Conservation (phyloP, 768 basidiomycete genomes). For the Pulveroboletus ravenelii region DNA sequence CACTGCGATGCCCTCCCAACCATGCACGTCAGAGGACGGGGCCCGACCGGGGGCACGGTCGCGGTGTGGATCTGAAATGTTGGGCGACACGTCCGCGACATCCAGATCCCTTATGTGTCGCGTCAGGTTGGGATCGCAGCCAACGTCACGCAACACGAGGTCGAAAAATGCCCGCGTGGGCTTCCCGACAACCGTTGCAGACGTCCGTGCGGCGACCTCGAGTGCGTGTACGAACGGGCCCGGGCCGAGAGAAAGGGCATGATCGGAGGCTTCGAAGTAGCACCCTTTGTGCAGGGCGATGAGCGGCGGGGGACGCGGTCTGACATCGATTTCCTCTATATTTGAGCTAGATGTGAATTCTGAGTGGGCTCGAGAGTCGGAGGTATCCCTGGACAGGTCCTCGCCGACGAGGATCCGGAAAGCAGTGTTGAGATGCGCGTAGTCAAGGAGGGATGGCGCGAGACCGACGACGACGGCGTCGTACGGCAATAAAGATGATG, state of each 20-base stretch:
- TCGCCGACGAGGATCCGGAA: constrained; percentile 59
- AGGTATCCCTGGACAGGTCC: constrained; percentile 6
- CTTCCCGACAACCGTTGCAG: constrained; percentile 60
- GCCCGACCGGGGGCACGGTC: neutral
- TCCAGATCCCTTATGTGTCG: neutral
- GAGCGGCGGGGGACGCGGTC: constrained; percentile 29
- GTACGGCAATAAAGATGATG: constrained; percentile 19
- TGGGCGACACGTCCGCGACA: no score
- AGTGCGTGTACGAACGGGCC: constrained; percentile 67
- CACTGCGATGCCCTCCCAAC: constrained; percentile 35
- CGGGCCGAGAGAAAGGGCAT: constrained; percentile 56
- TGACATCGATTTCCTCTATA: no score
- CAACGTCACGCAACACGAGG: constrained; percentile 46
- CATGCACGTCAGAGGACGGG: no score
- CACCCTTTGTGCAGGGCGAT: constrained; percentile 59
- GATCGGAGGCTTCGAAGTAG: constrained; percentile 45
- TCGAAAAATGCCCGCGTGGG: constrained; percentile 58
- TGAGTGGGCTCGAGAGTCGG: neutral
- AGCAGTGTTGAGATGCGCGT: constrained; percentile 55
- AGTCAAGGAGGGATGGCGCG: constrained; percentile 48
- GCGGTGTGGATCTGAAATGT: neutral
- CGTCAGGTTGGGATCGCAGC: constrained; percentile 3
- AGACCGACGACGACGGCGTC: constrained; percentile 67
- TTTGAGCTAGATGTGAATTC: no score
- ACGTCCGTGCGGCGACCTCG: constrained; percentile 46